phyloP scores from a whole-genome alignment of 345 rosid species.

The Gossypium thurberi region DNA sequence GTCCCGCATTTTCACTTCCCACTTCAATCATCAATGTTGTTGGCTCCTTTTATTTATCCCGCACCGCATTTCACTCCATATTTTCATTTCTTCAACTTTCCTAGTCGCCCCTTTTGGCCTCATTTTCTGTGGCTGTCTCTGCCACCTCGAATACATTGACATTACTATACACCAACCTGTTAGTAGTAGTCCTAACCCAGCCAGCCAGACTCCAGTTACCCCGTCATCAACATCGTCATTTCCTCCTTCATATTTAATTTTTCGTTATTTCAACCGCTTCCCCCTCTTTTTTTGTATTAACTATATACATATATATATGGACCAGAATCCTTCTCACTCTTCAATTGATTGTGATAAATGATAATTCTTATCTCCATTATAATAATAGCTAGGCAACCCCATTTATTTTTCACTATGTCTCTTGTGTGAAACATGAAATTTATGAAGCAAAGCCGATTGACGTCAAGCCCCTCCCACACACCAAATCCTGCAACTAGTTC shows the following conservation, averaged over 20 bases:
- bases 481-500: background rate
- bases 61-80: constrained; percentile 1
- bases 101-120: background rate
- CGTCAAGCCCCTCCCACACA: background rate
- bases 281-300: background rate
- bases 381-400: background rate
- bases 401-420: background rate
- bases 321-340: constrained; percentile 15
- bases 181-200: background rate
- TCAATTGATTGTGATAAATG: background rate
- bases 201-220: too few relatives aligned
- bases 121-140: background rate
- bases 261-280: background rate
- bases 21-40: background rate
- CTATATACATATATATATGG: constrained; percentile 8
- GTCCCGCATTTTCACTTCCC: background rate
- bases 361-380: constrained; percentile 2
- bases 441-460: background rate
- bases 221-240: background rate
- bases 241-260: background rate
- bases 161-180: background rate
- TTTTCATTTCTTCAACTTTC: background rate
- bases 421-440: background rate
- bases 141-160: background rate
- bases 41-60: background rate